Conservation (phyloP, 2,329 filamentous ascomycete genomes). For the Dactylellina drechsleri region DNA sequence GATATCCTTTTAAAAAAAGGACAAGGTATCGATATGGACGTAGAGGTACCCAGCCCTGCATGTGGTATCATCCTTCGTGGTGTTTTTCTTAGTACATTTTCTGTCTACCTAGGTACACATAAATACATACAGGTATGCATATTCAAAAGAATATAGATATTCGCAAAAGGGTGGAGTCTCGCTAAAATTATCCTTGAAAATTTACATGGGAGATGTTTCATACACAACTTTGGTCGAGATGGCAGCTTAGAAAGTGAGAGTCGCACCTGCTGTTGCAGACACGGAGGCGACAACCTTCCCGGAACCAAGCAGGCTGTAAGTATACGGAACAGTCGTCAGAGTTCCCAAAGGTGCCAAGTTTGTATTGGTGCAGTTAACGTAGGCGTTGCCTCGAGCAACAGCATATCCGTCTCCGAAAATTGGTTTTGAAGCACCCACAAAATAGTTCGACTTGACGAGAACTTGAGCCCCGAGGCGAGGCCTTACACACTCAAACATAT, state of each 20-base stretch:
- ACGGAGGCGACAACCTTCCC: slow-evolving; percentile 65
- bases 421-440: slow-evolving; percentile 64
- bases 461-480: slow-evolving; percentile 68
- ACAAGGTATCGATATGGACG: no score
- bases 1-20: no score
- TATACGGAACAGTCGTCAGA: slow-evolving; percentile 67
- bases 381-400: slow-evolving; percentile 64
- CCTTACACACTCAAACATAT: slow-evolving; percentile 68
- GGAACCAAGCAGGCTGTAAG: slow-evolving; percentile 67
- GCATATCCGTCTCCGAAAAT: slow-evolving; percentile 64
- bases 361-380: slow-evolving; percentile 62
- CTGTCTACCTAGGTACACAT: no score
- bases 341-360: slow-evolving; percentile 67
- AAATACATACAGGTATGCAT: no score
- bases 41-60: no score
- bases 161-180: no score
- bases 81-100: no score
- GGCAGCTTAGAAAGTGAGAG: slow-evolving; percentile 31
- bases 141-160: no score
- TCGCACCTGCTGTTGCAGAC: slow-evolving; percentile 59
- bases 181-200: no score
- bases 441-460: slow-evolving; percentile 69
- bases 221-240: no score
- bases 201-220: no score
- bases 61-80: no score